These are phyloP conservation scores for Rhizopogon salebrosus DNA, from an alignment of 768 basidiomycete species.

Conservation along the genomic window DNA sequence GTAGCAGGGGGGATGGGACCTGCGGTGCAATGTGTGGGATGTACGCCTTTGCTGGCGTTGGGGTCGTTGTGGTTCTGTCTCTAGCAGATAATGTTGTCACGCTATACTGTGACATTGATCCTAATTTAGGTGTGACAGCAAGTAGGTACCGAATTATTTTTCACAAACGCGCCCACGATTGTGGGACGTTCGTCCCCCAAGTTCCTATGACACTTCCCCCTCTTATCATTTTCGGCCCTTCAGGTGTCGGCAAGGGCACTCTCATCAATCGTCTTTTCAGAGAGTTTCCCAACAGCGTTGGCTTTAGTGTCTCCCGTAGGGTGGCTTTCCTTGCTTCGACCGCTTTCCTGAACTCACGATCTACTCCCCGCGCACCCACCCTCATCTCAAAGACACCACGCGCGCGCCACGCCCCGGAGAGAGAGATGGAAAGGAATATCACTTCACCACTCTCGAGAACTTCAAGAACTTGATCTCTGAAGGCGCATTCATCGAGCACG, in stretches of 20 bases:
- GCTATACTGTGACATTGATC: not conserved
- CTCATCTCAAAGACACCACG: slow-evolving; percentile 71
- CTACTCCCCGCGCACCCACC: slow-evolving; percentile 4
- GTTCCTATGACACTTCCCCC: slow-evolving; percentile 33
- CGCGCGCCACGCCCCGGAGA: slow-evolving; percentile 81
- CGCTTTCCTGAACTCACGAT: too few relatives aligned
- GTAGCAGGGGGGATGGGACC: not conserved
- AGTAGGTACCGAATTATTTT: too few relatives aligned
- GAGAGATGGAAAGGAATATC: slow-evolving; percentile 76
- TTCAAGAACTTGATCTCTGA: slow-evolving; percentile 68
- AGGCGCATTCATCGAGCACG: slow-evolving; percentile 88
- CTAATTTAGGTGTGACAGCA: not conserved
- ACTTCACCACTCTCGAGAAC: slow-evolving; percentile 68
- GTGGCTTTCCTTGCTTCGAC: slow-evolving; percentile 11
- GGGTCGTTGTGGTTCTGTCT: not conserved
- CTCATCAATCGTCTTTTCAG: slow-evolving; percentile 76
- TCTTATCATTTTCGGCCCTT: slow-evolving; percentile 85
- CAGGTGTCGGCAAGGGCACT: slow-evolving; percentile 93
- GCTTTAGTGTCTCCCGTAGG: slow-evolving; percentile 91
- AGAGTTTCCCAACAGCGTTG: slow-evolving; percentile 80
- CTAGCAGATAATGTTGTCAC: not conserved
- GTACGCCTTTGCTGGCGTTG: not conserved
- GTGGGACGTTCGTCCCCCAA: not conserved
- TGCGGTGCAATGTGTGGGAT: not conserved
- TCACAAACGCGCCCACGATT: not conserved